Evolutionary conservation across 2,329 filamentous ascomycete species (phyloP).

Genomic region (Cytospora leucostoma): DNA sequence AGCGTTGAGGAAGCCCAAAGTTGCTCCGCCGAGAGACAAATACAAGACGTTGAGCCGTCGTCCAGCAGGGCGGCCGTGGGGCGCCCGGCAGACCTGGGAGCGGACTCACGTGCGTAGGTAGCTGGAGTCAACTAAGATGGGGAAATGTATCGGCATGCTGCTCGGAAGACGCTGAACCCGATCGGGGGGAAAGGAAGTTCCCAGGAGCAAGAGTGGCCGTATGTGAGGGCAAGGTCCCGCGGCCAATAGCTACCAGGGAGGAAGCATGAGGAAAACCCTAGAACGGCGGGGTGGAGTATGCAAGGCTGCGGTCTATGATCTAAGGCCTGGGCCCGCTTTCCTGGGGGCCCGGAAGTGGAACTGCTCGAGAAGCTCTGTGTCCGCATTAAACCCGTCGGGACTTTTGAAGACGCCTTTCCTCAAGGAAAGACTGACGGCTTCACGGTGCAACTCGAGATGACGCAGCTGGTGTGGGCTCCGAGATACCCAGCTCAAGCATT

Average conservation of each 20-base stretch:
- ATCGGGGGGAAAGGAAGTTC: neutral
- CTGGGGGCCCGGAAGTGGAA: neutral
- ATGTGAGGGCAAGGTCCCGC: neutral
- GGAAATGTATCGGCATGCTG: neutral
- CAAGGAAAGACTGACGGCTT: neutral
- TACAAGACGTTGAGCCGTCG: conserved; percentile 9
- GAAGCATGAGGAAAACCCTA: neutral
- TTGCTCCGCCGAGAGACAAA: conserved; percentile 12
- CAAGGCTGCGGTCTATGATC: neutral
- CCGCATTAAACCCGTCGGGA: neutral
- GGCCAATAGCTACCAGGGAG: neutral
- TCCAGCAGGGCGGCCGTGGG: neutral
- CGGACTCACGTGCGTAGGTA: neutral
- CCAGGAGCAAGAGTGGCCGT: neutral
- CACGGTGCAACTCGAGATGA: conserved; percentile 3
- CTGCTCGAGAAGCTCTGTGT: neutral
- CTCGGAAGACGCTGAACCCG: neutral
- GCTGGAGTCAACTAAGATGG: neutral
- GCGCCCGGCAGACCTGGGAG: neutral
- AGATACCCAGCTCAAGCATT: neutral
- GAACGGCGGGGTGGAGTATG: conserved; percentile 1
- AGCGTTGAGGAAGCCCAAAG: neutral
- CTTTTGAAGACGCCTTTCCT: neutral
- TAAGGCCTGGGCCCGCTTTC: neutral
- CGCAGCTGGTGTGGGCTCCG: neutral